Percentiles rank a stretch among this genome's conserved stretches.
Evolutionary conservation across 192 early-diverging fungal species (phyloP).

Genomic region (Glomus cerebriforme): DNA sequence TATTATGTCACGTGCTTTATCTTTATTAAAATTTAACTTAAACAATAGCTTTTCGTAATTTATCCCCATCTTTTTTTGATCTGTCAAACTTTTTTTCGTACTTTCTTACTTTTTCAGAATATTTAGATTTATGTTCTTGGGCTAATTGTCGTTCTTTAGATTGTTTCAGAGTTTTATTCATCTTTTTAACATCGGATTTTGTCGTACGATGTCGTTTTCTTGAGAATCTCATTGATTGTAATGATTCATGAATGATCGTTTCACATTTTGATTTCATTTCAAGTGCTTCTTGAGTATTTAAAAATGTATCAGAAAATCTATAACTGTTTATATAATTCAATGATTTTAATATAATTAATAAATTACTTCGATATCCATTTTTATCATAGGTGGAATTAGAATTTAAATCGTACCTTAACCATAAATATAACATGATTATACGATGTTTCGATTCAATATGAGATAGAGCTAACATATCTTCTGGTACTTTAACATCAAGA

Average conservation of each 20-base stretch:
- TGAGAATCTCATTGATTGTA: conserved; percentile 17
- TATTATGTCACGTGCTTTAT: no score
- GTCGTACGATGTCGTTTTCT: conserved; percentile 1
- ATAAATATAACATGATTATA: conserved; percentile 81
- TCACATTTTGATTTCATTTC: conserved; percentile 51
- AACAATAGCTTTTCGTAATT: neutral
- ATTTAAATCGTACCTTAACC: conserved; percentile 64
- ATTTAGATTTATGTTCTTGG: neutral
- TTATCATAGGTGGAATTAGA: neutral
- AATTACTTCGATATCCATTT: neutral
- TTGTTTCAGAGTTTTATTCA: neutral
- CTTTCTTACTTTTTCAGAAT: neutral
- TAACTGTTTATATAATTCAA: conserved; percentile 37
- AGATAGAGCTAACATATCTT: neutral
- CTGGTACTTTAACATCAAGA: conserved; percentile 17
- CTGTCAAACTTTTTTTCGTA: neutral
- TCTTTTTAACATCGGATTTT: neutral
- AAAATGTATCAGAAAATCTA: conserved; percentile 64
- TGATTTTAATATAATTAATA: conserved; percentile 15
- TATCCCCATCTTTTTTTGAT: neutral
- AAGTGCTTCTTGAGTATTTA: conserved; percentile 46
- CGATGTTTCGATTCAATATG: conserved; percentile 77
- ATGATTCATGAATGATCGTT: conserved; percentile 35
- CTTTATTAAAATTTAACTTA: neutral
- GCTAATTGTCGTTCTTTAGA: neutral